A percentile compares a stretch with the other conserved stretches of the same genome.
Evolutionary conservation across 2,329 filamentous ascomycete genomes (phyloP).

Genomic region (Mycosphaerella sp.): DNA sequence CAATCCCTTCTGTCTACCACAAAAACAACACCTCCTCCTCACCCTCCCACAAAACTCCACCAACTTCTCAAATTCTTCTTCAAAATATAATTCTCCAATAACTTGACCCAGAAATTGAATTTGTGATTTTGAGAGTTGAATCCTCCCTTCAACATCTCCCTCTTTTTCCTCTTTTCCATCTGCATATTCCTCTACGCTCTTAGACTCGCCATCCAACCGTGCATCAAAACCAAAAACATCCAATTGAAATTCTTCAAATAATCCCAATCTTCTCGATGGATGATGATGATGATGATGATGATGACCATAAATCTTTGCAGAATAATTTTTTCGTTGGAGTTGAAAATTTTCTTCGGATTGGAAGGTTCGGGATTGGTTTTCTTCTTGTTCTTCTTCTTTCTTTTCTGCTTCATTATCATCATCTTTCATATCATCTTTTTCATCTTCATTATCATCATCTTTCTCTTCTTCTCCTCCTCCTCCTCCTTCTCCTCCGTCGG

Average conservation of each 20-base stretch:
- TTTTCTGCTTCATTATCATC: too few relatives aligned
- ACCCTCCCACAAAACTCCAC: slow-evolving; percentile 25
- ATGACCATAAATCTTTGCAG: slow-evolving; percentile 28
- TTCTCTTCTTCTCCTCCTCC: too few relatives aligned
- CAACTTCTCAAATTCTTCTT: slow-evolving; percentile 50
- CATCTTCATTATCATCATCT: too few relatives aligned
- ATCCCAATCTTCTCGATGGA: slow-evolving; percentile 8
- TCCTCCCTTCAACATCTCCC: neutral
- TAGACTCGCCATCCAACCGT: neutral
- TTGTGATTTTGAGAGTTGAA: slow-evolving; percentile 28
- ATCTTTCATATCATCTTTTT: too few relatives aligned
- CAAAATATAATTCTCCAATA: slow-evolving; percentile 52
- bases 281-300: neutral
- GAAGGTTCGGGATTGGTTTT: slow-evolving; percentile 24
- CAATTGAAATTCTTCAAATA: slow-evolving; percentile 15
- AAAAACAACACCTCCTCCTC: slow-evolving; percentile 19
- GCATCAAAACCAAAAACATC: neutral
- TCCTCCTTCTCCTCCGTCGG: too few relatives aligned
- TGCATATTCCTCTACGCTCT: neutral
- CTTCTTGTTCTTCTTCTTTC: too few relatives aligned
- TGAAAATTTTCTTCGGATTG: slow-evolving; percentile 32
- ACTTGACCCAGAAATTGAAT: slow-evolving; percentile 44
- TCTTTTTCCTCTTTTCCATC: neutral
- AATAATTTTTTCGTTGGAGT: slow-evolving; percentile 28
- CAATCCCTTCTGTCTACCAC: slow-evolving; percentile 23